Evolutionary conservation across 345 rosid species (phyloP).

Genomic region (Hevea brasiliensis): DNA sequence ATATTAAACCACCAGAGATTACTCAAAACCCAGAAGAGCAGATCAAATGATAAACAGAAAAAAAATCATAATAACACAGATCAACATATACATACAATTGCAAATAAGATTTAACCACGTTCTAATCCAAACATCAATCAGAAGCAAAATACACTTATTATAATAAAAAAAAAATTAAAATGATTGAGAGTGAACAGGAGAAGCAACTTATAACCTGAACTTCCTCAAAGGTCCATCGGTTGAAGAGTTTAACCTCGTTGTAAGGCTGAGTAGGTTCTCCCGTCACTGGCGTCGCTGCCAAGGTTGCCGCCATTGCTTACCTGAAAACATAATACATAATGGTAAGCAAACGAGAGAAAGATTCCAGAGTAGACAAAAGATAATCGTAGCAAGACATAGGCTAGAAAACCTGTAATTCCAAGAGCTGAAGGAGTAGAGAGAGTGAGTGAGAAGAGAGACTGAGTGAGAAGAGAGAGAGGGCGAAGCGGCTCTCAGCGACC

Average conservation of each 20-base stretch:
- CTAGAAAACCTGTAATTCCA: not conserved
- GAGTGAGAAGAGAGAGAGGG: too few relatives aligned
- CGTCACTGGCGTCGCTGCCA: not conserved
- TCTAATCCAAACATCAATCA: not conserved
- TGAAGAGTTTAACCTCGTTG: conserved; percentile 73
- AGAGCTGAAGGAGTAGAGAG: not conserved
- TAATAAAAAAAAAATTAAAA: not conserved
- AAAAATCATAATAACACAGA: not conserved
- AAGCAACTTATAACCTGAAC: conserved; percentile 42
- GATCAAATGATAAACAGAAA: too few relatives aligned
- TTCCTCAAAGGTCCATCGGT: conserved; percentile 81
- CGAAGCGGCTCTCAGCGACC: too few relatives aligned
- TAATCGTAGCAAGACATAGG: not conserved
- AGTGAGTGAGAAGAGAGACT: too few relatives aligned
- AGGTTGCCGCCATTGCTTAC: conserved; percentile 17
- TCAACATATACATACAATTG: not conserved
- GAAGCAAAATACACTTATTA: too few relatives aligned
- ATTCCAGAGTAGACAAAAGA: not conserved
- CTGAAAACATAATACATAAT: not conserved
- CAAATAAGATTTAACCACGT: not conserved
- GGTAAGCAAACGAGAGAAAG: not conserved
- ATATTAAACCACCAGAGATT: not conserved
- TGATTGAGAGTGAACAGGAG: not conserved
- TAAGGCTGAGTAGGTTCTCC: conserved; percentile 6
- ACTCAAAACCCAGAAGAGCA: not conserved